phyloP scores from a whole-genome alignment of 2,329 filamentous ascomycete genomes.

The Mariannaea elegans region DNA sequence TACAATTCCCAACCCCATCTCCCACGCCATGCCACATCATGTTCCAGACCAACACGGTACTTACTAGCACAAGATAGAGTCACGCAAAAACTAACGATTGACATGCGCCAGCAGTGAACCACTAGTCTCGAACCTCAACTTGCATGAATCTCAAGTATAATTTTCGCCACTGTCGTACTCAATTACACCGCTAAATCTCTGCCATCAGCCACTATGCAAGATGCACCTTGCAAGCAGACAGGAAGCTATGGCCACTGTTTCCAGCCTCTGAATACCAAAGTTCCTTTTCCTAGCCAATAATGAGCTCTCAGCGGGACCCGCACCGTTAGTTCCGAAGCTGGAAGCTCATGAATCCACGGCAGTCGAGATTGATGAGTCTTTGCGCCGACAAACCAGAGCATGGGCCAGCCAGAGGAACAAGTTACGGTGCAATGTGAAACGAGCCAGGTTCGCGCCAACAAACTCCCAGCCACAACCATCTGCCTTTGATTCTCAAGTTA shows the following conservation, averaged over 20 bases:
- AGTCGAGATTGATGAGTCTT: too few species aligned
- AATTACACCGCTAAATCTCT: neutral
- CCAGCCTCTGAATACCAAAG: constrained; percentile 20
- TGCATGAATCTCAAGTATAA: constrained; percentile 6
- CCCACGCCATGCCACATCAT: too few species aligned
- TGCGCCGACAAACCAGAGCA: too few species aligned
- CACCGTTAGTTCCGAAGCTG: neutral
- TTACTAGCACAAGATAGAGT: too few species aligned
- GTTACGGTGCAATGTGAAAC: too few species aligned
- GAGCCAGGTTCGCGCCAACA: too few species aligned
- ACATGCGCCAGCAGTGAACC: neutral
- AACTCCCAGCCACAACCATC: too few species aligned
- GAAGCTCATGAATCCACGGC: neutral
- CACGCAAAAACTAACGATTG: too few species aligned
- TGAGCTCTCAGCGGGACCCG: neutral
- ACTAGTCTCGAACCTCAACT: neutral
- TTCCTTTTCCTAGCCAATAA: constrained; percentile 8
- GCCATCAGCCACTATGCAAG: neutral
- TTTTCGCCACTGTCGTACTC: constrained; percentile 7
- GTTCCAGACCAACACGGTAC: too few species aligned
- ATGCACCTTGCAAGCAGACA: neutral
- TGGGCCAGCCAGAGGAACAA: too few species aligned
- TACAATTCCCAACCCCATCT: too few species aligned
- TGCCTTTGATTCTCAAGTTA: too few species aligned
- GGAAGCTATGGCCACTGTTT: constrained; percentile 9